Evolutionary conservation across 2,329 filamentous ascomycete species (phyloP), one percentile per base, ranked within the genome.

Genomic region (Talaromyces verruculosus): DNA sequence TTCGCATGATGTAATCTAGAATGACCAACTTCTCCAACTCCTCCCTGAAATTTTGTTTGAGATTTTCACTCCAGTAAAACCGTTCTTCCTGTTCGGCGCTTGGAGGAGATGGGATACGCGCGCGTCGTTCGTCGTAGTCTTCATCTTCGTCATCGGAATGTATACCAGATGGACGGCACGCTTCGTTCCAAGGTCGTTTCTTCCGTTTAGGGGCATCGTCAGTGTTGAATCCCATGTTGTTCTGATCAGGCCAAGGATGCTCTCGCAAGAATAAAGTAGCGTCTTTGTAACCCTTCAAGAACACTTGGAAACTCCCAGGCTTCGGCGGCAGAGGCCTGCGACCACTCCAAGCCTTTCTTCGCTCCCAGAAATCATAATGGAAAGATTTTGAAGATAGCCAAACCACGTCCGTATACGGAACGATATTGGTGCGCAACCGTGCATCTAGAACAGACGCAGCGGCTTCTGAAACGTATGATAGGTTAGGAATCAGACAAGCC

Each of bases 1-100:
- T 99, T 66, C 95, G 88, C 95, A 99, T 99, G 69, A 99, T 96
- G 76, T 99, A 99, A 79, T 99, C 95, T 70, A 99, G 79, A 73
- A 99, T 96, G 25, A 99, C 96, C 7, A 99, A 84, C 78, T 97
- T 98, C 80, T 99, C 95, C 58, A 99, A 84, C 79, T 98, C 91
- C 77, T 99, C 95, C 43, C 95, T 85, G 76, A 99, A 97, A 0
- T 92, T 91, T 77, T 96, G 92, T 75, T 98, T 96, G 55, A 99
- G 79, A 5, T 84, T 81, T 61, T 96, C 91, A 0, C 92, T 97
- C 95, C 95, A 99, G 67, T 89, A 86, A 70, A 95, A 96, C 45
- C 82, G 80, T 57, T 78, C 79, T 63, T 81, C 71, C 69, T 77
- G 67, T 67, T 76, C 82, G 45, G 86, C 82, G 47, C 80, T 79